Conservation (phyloP, 176 grass and related monocot genomes). For the Phyllostachys edulis region DNA sequence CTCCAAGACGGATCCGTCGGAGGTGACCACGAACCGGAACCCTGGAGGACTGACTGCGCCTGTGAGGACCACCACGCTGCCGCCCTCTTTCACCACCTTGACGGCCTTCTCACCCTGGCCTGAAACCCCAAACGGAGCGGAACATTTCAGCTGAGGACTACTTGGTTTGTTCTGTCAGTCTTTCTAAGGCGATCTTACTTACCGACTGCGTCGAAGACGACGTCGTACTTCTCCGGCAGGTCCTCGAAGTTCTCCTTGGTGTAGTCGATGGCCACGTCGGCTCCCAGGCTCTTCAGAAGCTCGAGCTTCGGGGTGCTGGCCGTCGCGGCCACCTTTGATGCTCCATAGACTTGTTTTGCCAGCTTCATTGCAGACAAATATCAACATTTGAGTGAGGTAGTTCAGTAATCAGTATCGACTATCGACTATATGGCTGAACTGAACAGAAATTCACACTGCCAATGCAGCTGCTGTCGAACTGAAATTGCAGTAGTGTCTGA, state of each 20-base stretch:
- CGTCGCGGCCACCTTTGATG: constrained; percentile 68
- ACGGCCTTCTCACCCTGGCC: constrained; percentile 86
- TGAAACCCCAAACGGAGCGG: constrained; percentile 14
- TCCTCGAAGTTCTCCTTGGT: constrained; percentile 81
- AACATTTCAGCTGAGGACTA: not conserved
- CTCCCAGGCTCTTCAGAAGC: constrained; percentile 73
- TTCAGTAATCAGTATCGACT: not conserved
- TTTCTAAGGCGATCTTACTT: constrained; percentile 9
- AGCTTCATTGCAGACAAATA: constrained; percentile 35
- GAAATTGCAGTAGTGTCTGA: not conserved
- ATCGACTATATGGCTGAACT: not conserved
- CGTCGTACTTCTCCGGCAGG: constrained; percentile 72
- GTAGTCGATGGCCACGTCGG: constrained; percentile 83
- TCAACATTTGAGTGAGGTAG: not conserved
- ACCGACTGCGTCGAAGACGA: constrained; percentile 86
- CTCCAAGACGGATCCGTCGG: constrained; percentile 47
- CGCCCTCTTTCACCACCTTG: constrained; percentile 76
- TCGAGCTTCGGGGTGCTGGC: constrained; percentile 73
- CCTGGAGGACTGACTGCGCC: constrained; percentile 61
- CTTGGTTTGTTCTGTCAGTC: not conserved
- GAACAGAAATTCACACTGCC: not conserved
- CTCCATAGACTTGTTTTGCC: constrained; percentile 75
- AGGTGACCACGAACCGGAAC: constrained; percentile 91
- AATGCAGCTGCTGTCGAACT: not conserved
- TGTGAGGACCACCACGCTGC: constrained; percentile 71